phyloP scores from a whole-genome alignment of 2,329 filamentous ascomycete species.

The Clonostachys sp. region DNA sequence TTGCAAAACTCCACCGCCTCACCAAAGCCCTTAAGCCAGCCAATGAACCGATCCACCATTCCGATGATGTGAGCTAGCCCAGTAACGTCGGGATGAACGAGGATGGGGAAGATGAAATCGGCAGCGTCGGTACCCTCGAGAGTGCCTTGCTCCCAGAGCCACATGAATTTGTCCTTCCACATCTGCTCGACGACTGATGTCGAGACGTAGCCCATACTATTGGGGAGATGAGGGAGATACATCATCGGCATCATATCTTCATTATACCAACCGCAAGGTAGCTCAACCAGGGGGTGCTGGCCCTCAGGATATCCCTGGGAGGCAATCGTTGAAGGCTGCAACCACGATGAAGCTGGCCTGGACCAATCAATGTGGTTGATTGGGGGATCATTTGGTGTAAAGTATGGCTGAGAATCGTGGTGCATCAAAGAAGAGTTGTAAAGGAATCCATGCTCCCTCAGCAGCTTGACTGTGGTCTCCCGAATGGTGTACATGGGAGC shows the following conservation, averaged over 20 bases:
- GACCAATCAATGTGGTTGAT: slow-evolving; percentile 30
- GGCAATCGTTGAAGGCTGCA: slow-evolving; percentile 29
- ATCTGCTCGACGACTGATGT: slow-evolving; percentile 52
- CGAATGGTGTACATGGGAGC: slow-evolving; percentile 42
- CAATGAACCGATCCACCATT: slow-evolving; percentile 37
- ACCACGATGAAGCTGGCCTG: slow-evolving; percentile 32
- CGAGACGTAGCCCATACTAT: slow-evolving; percentile 54
- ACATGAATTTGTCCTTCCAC: slow-evolving; percentile 57
- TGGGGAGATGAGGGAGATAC: slow-evolving; percentile 37
- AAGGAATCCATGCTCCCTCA: slow-evolving; percentile 36
- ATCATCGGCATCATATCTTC: slow-evolving; percentile 45
- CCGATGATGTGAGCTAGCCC: slow-evolving; percentile 58
- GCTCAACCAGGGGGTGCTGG: slow-evolving; percentile 28
- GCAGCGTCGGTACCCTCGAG: slow-evolving; percentile 16
- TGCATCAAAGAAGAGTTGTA: slow-evolving; percentile 38
- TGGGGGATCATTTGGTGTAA: slow-evolving; percentile 28
- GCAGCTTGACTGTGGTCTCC: slow-evolving; percentile 34
- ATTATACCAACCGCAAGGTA: slow-evolving; percentile 42
- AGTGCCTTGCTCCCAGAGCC: slow-evolving; percentile 35
- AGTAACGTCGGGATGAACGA: slow-evolving; percentile 54
- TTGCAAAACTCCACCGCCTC: slow-evolving; percentile 37
- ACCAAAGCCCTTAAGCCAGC: slow-evolving; percentile 40
- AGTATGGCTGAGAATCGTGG: slow-evolving; percentile 40
- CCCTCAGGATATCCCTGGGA: slow-evolving; percentile 3
- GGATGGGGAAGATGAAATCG: slow-evolving; percentile 42